Conservation (phyloP, 2,329 filamentous ascomycete species). For the Aspergillus melleus region DNA sequence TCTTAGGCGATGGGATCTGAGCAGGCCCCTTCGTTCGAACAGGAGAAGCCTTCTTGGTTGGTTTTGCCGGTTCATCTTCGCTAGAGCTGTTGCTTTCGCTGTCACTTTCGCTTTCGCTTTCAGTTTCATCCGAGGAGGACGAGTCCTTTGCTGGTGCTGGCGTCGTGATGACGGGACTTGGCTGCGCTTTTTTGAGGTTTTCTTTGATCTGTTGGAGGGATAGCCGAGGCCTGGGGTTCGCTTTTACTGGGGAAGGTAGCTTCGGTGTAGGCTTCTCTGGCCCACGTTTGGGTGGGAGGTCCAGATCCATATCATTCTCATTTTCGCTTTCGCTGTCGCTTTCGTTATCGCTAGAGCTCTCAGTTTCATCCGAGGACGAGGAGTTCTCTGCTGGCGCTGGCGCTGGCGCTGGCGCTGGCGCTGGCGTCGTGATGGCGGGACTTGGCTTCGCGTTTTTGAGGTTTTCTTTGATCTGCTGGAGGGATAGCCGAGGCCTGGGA, state of each 20-base stretch:
- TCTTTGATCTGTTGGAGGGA: neutral
- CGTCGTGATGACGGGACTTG: neutral
- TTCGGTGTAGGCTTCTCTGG: neutral
- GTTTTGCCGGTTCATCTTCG: neutral
- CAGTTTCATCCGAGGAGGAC: neutral
- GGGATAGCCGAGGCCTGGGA: neutral
- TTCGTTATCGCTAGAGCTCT: neutral
- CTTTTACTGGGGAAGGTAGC: neutral
- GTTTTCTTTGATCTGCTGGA: neutral
- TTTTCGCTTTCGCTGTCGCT: slow-evolving; percentile 15
- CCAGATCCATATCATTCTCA: neutral
- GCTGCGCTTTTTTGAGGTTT: neutral
- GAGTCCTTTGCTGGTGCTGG: neutral
- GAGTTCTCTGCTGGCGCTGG: neutral
- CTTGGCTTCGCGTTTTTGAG: neutral
- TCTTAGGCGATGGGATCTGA: neutral
- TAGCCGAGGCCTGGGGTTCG: neutral
- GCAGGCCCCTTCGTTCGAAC: neutral
- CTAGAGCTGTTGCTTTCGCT: neutral
- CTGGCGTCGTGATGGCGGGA: neutral
- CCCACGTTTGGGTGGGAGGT: neutral
- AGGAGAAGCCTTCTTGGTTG: neutral
- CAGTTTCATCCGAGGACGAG: neutral
- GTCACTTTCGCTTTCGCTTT: neutral
- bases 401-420: neutral